These are phyloP conservation scores for Talaromyces liani DNA, from an alignment of 495 filamentous ascomycete genomes.

Conservation along the genomic window DNA sequence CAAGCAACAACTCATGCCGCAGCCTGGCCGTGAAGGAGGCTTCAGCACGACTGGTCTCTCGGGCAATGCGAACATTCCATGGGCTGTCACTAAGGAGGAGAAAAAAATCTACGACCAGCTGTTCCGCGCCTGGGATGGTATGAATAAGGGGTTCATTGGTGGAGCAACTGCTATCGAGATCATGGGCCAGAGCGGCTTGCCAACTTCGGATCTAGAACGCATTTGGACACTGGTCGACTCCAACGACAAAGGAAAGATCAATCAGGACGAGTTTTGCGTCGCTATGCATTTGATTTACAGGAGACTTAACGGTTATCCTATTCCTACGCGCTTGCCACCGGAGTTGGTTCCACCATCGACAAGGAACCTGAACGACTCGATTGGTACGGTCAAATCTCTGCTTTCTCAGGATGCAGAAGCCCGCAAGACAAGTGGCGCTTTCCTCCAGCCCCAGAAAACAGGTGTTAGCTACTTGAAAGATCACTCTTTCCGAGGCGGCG, in stretches of 20 bases:
- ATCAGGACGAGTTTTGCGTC: conserved; percentile 97
- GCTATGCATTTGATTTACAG: conserved; percentile 99
- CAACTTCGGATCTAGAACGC: conserved; percentile 79
- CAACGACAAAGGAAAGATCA: conserved; percentile 83
- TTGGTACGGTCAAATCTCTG: conserved; percentile 87
- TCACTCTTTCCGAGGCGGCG: conserved; percentile 74
- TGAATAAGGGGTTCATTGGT: conserved; percentile 86
- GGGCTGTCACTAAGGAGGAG: conserved; percentile 98
- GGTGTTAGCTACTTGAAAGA: conserved; percentile 95
- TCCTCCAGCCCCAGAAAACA: conserved; percentile 89
- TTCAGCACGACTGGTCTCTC: conserved; percentile 83
- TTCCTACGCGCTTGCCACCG: conserved; percentile 84
- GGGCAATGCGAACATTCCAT: conserved; percentile 92
- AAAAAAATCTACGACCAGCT: conserved; percentile 95
- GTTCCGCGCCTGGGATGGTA: conserved; percentile 95
- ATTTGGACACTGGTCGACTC: conserved; percentile 96
- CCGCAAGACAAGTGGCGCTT: conserved; percentile 74
- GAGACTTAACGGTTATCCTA: conserved; percentile 89
- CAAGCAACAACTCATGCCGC: conserved; percentile 97
- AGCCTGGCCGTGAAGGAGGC: conserved; percentile 84
- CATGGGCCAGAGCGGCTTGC: conserved; percentile 90
- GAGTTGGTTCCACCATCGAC: conserved; percentile 95
- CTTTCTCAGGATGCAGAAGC: conserved; percentile 84
- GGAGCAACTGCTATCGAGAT: conserved; percentile 96
- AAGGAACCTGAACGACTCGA: conserved; percentile 85